Conservation (phyloP, 768 basidiomycete species). For the Lactifluus subvellereus region DNA sequence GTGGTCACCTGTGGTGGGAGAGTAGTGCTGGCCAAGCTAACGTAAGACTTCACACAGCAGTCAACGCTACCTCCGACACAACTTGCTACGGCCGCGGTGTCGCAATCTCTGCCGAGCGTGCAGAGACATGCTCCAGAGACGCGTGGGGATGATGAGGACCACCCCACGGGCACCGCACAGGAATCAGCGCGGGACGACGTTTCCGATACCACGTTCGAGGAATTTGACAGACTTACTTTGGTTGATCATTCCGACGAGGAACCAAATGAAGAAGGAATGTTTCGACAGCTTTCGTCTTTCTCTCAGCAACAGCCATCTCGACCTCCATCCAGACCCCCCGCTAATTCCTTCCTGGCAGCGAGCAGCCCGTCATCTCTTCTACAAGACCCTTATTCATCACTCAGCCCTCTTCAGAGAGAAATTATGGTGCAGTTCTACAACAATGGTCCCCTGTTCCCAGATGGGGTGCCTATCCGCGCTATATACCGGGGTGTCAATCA, state of each 20-base stretch:
- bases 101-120: neutral
- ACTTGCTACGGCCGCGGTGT: neutral
- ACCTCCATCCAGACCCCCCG: neutral
- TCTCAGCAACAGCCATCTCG: neutral
- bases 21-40: neutral
- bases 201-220: neutral
- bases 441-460: slow-evolving; percentile 10
- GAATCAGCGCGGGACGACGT: neutral
- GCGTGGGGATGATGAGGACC: neutral
- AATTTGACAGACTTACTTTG: slow-evolving; percentile 9
- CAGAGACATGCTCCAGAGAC: neutral
- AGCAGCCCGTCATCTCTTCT: neutral
- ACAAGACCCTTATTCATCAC: slow-evolving; percentile 23
- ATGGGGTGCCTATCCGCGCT: slow-evolving; percentile 12
- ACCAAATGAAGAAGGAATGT: neutral
- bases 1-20: neutral
- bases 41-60: neutral
- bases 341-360: neutral
- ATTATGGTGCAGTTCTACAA: slow-evolving; percentile 22
- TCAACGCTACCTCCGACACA: neutral
- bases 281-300: neutral
- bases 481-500: neutral
- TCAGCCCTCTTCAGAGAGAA: slow-evolving; percentile 18
- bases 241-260: neutral
- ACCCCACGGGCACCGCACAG: neutral